Evolutionary conservation across 1,139 yeast species (phyloP).

Genomic region (Protomyces inundatus): DNA sequence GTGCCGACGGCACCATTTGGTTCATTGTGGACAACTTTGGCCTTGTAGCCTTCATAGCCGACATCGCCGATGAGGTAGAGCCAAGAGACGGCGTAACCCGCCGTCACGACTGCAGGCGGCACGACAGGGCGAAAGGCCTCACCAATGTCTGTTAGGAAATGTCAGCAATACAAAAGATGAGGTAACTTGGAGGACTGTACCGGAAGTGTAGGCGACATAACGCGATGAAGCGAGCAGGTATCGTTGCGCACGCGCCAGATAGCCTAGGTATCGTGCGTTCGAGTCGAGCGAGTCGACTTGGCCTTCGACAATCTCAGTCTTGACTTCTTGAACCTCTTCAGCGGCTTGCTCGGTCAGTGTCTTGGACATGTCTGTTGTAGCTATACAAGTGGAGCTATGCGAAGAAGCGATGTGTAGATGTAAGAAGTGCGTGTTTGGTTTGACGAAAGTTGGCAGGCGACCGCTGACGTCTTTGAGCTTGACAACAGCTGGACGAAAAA

Average conservation of each 20-base stretch:
- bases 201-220: slow-evolving; percentile 82
- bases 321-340: slow-evolving; percentile 15
- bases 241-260: slow-evolving; percentile 22
- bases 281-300: slow-evolving; percentile 27
- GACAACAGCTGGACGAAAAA: neutral
- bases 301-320: slow-evolving; percentile 21
- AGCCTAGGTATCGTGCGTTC: slow-evolving; percentile 26
- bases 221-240: slow-evolving; percentile 38
- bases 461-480: neutral
- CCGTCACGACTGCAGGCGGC: slow-evolving; percentile 56
- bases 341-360: slow-evolving; percentile 5
- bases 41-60: slow-evolving; percentile 66
- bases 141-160: slow-evolving; percentile 50
- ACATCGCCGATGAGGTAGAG: slow-evolving; percentile 74
- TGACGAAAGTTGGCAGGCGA: neutral
- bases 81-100: slow-evolving; percentile 76
- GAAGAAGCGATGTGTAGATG: neutral
- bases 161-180: neutral
- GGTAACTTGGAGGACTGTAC: neutral
- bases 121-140: slow-evolving; percentile 87
- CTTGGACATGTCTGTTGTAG: neutral
- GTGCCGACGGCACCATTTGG: slow-evolving; percentile 5
- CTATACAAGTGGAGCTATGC: neutral
- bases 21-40: slow-evolving; percentile 24
- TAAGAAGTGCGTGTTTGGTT: neutral